Evolutionary conservation across 2,329 filamentous ascomycete genomes (phyloP).

Genomic region (Fusarium succisae): DNA sequence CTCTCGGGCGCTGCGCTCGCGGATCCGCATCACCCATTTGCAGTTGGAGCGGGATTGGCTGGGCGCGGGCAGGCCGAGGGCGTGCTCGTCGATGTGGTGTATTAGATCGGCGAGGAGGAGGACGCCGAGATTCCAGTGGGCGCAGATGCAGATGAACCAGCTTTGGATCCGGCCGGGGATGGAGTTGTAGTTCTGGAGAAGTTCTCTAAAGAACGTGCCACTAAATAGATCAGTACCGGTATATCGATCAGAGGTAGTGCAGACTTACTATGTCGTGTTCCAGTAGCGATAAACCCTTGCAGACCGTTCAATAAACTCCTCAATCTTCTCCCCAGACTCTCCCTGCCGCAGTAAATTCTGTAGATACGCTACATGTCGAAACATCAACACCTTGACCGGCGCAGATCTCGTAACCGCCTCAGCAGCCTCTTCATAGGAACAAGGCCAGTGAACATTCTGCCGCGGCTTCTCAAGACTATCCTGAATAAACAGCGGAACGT

Average conservation of each 20-base stretch:
- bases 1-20: conserved; percentile 54
- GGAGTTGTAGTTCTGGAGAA: conserved; percentile 57
- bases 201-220: conserved; percentile 60
- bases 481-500: conserved; percentile 11
- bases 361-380: conserved; percentile 62
- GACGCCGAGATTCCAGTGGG: conserved; percentile 66
- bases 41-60: conserved; percentile 39
- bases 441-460: conserved; percentile 57
- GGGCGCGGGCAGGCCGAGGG: conserved; percentile 30
- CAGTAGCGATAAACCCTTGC: conserved; percentile 63
- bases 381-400: conserved; percentile 67
- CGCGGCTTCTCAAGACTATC: conserved; percentile 15
- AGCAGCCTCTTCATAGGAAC: conserved; percentile 59
- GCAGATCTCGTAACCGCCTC: conserved; percentile 60
- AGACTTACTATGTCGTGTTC: conserved; percentile 55
- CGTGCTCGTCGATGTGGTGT: conserved; percentile 56
- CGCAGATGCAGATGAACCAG: conserved; percentile 66
- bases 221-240: neutral
- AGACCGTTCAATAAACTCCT: conserved; percentile 58
- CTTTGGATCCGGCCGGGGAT: conserved; percentile 64
- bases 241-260: fast-evolving
- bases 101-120: conserved; percentile 65
- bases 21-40: conserved; percentile 51
- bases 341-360: conserved; percentile 59
- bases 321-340: conserved; percentile 49